Percentiles rank a stretch among this genome's conserved stretches.
phyloP scores from a whole-genome alignment of 768 basidiomycete genomes.

The Harrya chromipes region DNA sequence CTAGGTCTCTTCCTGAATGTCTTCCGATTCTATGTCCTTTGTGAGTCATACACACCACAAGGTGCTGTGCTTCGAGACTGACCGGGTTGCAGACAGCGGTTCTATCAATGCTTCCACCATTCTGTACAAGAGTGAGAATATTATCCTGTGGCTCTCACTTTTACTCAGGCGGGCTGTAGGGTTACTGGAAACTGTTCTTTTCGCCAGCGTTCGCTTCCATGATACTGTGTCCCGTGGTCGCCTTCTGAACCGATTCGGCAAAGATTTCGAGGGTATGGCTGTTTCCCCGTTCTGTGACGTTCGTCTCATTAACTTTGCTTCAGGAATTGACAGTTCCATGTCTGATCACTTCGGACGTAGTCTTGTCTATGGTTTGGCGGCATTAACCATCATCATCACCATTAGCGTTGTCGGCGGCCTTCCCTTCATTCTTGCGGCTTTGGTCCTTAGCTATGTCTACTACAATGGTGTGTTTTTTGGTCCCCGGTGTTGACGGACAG shows the following conservation, averaged over 20 bases:
- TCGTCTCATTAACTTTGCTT: conserved; percentile 13
- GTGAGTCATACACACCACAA: conserved; percentile 38
- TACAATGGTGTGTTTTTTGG: conserved; percentile 54
- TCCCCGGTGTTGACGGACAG: not conserved
- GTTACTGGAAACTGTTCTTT: conserved; percentile 76
- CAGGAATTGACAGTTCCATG: conserved; percentile 78
- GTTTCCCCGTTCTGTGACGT: too few relatives aligned
- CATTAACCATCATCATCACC: conserved; percentile 66
- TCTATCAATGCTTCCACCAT: conserved; percentile 79
- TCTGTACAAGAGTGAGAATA: conserved; percentile 62
- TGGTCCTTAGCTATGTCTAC: conserved; percentile 59
- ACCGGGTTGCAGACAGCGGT: conserved; percentile 50
- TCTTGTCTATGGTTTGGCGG: conserved; percentile 66
- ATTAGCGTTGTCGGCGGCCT: conserved; percentile 77
- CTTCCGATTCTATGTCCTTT: conserved; percentile 68
- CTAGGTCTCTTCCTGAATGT: conserved; percentile 57
- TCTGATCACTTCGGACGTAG: conserved; percentile 86
- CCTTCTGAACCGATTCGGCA: conserved; percentile 79
- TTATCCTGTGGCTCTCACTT: not conserved
- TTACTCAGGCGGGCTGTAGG: conserved; percentile 27
- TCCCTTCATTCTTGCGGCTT: conserved; percentile 63
- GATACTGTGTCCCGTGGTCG: conserved; percentile 88
- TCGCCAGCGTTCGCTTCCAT: conserved; percentile 89
- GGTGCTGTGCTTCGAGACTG: not conserved
- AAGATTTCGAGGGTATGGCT: conserved; percentile 73